Evolutionary conservation across 192 early-diverging fungal genomes (phyloP).

Genomic region (Funneliformis mosseae): DNA sequence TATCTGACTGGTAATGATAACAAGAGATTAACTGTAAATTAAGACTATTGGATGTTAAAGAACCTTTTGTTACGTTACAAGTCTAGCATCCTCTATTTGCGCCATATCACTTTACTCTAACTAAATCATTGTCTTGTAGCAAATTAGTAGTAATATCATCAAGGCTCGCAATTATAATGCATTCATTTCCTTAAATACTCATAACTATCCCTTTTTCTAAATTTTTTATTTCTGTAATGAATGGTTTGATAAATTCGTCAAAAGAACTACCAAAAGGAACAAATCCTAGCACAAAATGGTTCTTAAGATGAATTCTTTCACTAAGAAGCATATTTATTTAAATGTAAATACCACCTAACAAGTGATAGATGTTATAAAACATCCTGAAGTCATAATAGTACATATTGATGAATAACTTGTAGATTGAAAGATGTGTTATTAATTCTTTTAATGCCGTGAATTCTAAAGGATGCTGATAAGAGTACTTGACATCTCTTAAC

Average conservation of each 20-base stretch:
- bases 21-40: not conserved
- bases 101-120: not conserved
- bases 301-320: not conserved
- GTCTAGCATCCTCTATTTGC: not conserved
- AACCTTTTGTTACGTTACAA: not conserved
- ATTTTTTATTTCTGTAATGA: not conserved
- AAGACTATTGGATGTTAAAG: not conserved
- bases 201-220: not conserved
- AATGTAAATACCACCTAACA: not conserved
- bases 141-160: not conserved
- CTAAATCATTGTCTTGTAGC: slow-evolving; percentile 1
- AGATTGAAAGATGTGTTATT: not conserved
- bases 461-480: not conserved
- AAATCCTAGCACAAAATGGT: not conserved
- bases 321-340: not conserved
- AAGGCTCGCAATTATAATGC: not conserved
- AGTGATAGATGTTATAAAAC: not conserved
- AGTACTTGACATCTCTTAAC: not conserved
- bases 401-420: not conserved
- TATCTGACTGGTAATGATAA: not conserved
- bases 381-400: not conserved
- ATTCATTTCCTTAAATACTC: not conserved
- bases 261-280: not conserved
- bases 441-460: not conserved
- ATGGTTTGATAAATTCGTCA: slow-evolving; percentile 7